phyloP scores from a whole-genome alignment of 139 green algal genomes.

The Zygnema cylindricum region DNA sequence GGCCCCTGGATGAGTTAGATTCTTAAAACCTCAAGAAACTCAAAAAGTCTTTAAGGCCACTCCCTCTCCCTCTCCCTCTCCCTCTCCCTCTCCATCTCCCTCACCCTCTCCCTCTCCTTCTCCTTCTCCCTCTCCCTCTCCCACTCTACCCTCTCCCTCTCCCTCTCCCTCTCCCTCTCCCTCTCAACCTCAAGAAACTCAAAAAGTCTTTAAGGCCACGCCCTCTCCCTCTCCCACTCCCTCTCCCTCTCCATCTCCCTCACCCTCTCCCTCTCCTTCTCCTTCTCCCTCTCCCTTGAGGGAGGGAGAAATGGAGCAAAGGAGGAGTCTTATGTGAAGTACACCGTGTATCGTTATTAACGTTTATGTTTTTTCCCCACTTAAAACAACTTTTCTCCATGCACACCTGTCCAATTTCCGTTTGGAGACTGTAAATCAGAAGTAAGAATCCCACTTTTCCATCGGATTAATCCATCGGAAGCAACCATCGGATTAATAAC shows the following conservation, averaged over 20 bases:
- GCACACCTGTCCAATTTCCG: too few relatives aligned
- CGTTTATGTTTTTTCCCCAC: too few relatives aligned
- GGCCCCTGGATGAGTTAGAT: too few relatives aligned
- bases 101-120: too few relatives aligned
- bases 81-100: neutral
- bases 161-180: neutral
- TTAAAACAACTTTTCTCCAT: too few relatives aligned
- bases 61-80: neutral
- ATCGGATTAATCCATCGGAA: too few relatives aligned
- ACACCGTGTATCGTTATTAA: too few relatives aligned
- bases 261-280: neutral
- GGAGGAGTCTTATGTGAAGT: too few relatives aligned
- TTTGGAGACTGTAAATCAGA: too few relatives aligned
- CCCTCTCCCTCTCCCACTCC: neutral
- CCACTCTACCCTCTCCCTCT: neutral
- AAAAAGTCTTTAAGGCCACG: neutral
- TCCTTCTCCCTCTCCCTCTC: neutral
- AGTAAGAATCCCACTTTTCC: too few relatives aligned
- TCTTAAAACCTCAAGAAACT: neutral
- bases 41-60: neutral
- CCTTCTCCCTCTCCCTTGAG: neutral
- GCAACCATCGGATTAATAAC: too few relatives aligned
- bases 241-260: neutral
- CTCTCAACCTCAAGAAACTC: neutral
- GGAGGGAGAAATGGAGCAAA: neutral